Conservation (phyloP, 2,329 filamentous ascomycete genomes). For the Claviceps humidiphila region DNA sequence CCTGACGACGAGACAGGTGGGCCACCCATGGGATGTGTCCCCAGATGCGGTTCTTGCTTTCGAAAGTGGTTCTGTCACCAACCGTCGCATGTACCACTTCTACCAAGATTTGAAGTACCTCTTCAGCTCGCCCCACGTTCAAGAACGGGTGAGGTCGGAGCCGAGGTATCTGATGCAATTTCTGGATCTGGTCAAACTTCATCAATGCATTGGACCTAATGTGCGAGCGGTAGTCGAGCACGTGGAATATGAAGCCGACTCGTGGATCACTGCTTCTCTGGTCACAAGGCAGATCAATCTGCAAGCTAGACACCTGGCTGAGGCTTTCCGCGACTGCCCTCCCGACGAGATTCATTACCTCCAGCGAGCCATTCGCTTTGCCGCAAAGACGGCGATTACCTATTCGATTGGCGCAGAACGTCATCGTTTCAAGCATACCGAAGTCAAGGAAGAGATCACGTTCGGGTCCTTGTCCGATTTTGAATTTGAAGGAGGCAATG, state of each 20-base stretch:
- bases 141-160: conserved; percentile 70
- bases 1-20: conserved; percentile 87
- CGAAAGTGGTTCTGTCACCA: conserved; percentile 87
- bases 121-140: conserved; percentile 76
- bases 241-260: conserved; percentile 95
- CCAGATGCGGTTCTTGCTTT: conserved; percentile 80
- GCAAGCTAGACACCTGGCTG: conserved; percentile 75
- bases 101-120: conserved; percentile 90
- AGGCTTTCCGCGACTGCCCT: conserved; percentile 63
- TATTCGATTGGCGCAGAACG: conserved; percentile 86
- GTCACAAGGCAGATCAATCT: conserved; percentile 92
- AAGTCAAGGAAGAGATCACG: conserved; percentile 72
- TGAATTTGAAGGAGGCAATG: conserved; percentile 55
- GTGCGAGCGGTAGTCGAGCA: conserved; percentile 83
- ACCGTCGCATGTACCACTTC: conserved; percentile 93
- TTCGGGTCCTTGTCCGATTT: conserved; percentile 71
- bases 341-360: conserved; percentile 54
- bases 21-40: conserved; percentile 80
- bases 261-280: conserved; percentile 92
- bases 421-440: conserved; percentile 68
- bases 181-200: conserved; percentile 85
- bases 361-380: conserved; percentile 56
- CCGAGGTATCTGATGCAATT: conserved; percentile 87
- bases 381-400: conserved; percentile 72
- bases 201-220: conserved; percentile 95